Conservation (phyloP, 2,329 filamentous ascomycete species). For the Aspergillus fumigatiaffinis region DNA sequence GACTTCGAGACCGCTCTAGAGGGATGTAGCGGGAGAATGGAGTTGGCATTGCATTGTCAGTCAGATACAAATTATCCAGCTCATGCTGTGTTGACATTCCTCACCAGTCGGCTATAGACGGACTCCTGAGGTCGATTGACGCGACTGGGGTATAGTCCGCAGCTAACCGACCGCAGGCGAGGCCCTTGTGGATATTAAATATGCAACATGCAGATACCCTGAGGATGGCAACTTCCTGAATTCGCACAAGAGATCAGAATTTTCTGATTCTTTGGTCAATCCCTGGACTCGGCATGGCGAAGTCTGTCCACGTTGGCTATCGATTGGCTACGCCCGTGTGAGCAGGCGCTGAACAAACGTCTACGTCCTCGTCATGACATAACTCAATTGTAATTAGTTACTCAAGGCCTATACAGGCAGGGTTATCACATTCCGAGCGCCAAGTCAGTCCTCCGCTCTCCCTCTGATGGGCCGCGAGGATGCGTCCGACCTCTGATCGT, state of each 20-base stretch:
- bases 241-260: too few relatives aligned
- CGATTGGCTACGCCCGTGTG: too few relatives aligned
- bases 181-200: background rate
- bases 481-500: constrained; percentile 4
- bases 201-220: background rate
- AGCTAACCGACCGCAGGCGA: background rate
- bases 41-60: background rate
- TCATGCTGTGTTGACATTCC: background rate
- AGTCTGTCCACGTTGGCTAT: too few relatives aligned
- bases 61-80: too few relatives aligned
- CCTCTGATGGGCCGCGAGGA: background rate
- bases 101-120: background rate
- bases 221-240: too few relatives aligned
- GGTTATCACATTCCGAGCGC: background rate
- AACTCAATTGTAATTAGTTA: too few relatives aligned
- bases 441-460: background rate
- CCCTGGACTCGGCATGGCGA: too few relatives aligned
- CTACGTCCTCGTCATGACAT: too few relatives aligned
- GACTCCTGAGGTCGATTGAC: background rate
- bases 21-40: too few relatives aligned
- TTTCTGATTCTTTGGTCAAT: too few relatives aligned
- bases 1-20: background rate
- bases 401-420: too few relatives aligned
- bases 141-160: background rate
- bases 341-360: too few relatives aligned